phyloP scores from a whole-genome alignment of 805 yeast species.

The Jamesozyma rosinii region DNA sequence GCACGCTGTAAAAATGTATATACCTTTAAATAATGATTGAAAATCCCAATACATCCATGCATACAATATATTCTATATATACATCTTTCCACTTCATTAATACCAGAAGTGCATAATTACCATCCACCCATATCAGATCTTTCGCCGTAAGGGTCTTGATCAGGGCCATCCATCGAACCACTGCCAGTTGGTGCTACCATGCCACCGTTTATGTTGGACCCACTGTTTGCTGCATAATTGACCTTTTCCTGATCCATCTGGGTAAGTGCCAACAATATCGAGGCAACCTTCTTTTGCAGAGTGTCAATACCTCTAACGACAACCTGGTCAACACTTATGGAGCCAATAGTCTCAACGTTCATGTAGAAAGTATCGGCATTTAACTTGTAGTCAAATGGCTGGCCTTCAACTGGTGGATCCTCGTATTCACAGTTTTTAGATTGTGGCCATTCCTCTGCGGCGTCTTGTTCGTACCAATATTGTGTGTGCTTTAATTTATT shows the following conservation, averaged over 20 bases:
- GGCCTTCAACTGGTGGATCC: slow-evolving; percentile 86
- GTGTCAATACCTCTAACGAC: slow-evolving; percentile 76
- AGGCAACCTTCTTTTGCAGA: slow-evolving; percentile 83
- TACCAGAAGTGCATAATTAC: slow-evolving; percentile 10
- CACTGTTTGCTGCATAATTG: slow-evolving; percentile 35
- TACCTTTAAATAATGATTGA: neutral
- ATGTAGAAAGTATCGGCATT: slow-evolving; percentile 74
- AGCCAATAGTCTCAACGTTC: slow-evolving; percentile 89
- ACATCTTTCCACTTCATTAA: neutral
- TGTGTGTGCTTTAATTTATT: slow-evolving; percentile 93
- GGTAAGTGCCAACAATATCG: slow-evolving; percentile 64
- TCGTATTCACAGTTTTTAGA: slow-evolving; percentile 88
- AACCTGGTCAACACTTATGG: slow-evolving; percentile 80
- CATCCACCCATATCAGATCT: slow-evolving; percentile 25
- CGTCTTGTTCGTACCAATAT: slow-evolving; percentile 89
- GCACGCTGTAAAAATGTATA: neutral
- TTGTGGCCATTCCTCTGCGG: slow-evolving; percentile 88
- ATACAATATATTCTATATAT: neutral
- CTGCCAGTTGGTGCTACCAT: slow-evolving; percentile 30
- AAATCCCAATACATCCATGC: neutral
- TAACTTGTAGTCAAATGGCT: slow-evolving; percentile 75
- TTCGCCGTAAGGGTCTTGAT: slow-evolving; percentile 28
- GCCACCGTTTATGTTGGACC: slow-evolving; percentile 26
- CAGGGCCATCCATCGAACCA: slow-evolving; percentile 24
- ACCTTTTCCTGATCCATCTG: slow-evolving; percentile 35